Evolutionary conservation across 148 eudicot species (phyloP).

Genomic region (Camellia japonica): DNA sequence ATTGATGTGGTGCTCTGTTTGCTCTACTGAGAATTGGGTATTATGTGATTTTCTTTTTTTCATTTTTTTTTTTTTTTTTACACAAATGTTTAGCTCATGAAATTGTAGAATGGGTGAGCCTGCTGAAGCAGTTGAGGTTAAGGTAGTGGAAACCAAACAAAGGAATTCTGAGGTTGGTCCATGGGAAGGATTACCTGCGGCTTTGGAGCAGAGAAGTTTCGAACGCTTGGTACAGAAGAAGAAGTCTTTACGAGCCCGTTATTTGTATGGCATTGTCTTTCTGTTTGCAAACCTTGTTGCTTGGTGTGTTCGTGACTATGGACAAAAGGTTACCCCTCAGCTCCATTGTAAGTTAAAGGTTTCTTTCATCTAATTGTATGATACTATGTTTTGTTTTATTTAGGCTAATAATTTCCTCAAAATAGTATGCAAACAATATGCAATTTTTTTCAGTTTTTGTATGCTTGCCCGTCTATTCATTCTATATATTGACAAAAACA

Average conservation of each 20-base stretch:
- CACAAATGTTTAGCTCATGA: background rate
- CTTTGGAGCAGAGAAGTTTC: constrained; percentile 26
- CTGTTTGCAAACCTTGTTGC: constrained; percentile 63
- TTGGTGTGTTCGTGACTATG: constrained; percentile 88
- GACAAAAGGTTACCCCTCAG: constrained; percentile 52
- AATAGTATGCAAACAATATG: background rate
- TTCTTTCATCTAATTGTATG: background rate
- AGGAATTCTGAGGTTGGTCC: constrained; percentile 32
- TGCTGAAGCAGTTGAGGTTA: constrained; percentile 21
- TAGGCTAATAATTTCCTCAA: background rate
- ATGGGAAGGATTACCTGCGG: constrained; percentile 29
- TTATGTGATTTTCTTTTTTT: background rate
- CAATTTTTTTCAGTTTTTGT: background rate
- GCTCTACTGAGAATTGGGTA: no score
- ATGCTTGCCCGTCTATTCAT: background rate
- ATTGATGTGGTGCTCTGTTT: no score
- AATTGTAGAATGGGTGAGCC: constrained; percentile 32
- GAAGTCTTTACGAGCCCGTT: constrained; percentile 70
- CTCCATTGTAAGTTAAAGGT: constrained; percentile 57
- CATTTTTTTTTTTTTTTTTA: no score
- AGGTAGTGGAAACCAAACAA: constrained; percentile 18
- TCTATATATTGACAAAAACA: background rate
- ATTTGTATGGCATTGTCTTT: constrained; percentile 70
- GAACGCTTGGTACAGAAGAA: constrained; percentile 39
- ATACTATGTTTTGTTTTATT: background rate